Evolutionary conservation across 1,139 yeast genomes (phyloP).

Genomic region (Yamadazyma taylorii): DNA sequence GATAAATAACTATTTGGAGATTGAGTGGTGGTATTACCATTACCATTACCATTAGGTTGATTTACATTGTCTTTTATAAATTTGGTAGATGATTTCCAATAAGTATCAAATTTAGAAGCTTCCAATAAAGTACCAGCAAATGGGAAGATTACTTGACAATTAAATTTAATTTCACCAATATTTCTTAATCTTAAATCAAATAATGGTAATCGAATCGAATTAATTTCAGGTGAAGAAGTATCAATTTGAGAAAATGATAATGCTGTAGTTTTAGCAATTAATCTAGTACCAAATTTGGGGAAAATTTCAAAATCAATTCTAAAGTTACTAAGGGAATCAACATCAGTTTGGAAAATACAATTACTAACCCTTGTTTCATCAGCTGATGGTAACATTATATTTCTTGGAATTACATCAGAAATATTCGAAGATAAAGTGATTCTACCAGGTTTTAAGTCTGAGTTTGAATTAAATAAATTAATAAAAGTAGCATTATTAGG

Average conservation of each 20-base stretch:
- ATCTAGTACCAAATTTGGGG: conserved; percentile 91
- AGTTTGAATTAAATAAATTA: conserved; percentile 45
- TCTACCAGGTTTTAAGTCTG: conserved; percentile 51
- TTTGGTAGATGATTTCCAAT: conserved; percentile 85
- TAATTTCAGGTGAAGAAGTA: conserved; percentile 47
- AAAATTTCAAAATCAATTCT: conserved; percentile 86
- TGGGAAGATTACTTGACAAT: conserved; percentile 86
- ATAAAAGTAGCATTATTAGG: conserved; percentile 58
- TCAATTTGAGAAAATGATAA: conserved; percentile 53
- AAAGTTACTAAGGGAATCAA: conserved; percentile 63
- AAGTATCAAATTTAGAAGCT: conserved; percentile 90
- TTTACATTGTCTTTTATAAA: conserved; percentile 34
- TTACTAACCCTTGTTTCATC: conserved; percentile 59
- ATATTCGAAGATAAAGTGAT: conserved; percentile 73
- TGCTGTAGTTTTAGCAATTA: conserved; percentile 87
- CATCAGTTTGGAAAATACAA: conserved; percentile 83
- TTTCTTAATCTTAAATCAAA: conserved; percentile 80
- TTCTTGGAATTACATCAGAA: conserved; percentile 81
- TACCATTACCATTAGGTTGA: conserved; percentile 31
- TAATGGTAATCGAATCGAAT: conserved; percentile 64
- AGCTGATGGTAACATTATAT: conserved; percentile 73
- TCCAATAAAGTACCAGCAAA: conserved; percentile 83
- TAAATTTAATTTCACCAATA: conserved; percentile 77
- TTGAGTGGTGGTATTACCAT: too few relatives aligned
- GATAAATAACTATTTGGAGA: conserved; percentile 34